A percentile compares a stretch with the other conserved stretches of the same genome.
These are phyloP conservation scores for Tolypocladium nubicola DNA, from an alignment of 2,329 filamentous ascomycete genomes.

Conservation along the genomic window DNA sequence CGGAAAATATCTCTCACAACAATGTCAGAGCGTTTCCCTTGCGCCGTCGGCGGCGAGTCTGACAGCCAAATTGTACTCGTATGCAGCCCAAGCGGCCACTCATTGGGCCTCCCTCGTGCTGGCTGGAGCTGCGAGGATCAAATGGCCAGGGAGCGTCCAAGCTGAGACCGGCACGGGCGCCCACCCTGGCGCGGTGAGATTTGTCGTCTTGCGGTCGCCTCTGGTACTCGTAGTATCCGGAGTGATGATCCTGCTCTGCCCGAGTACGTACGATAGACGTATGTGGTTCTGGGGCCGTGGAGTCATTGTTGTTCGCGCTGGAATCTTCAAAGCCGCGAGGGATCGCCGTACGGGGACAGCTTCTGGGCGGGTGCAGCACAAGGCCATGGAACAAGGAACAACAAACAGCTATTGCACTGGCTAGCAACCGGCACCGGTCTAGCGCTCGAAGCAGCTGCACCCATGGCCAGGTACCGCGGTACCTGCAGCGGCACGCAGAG, in stretches of 20 bases:
- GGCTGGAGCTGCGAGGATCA: not conserved
- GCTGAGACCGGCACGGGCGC: constrained; percentile 10
- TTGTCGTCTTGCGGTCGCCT: not conserved
- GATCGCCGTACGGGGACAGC: not conserved
- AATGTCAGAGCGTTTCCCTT: not conserved
- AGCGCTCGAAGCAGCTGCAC: not conserved
- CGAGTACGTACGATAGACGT: not conserved
- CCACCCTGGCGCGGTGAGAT: not conserved
- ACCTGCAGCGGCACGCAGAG: not conserved
- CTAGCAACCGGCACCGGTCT: not conserved
- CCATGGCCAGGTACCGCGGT: not conserved
- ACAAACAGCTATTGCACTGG: too few species aligned
- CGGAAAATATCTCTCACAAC: not conserved
- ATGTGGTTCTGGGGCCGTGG: not conserved
- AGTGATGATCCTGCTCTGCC: not conserved
- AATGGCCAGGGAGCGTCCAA: constrained; percentile 5
- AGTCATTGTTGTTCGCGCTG: not conserved
- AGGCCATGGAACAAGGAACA: too few species aligned
- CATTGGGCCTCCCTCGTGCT: not conserved
- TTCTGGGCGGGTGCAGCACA: too few species aligned
- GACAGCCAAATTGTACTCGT: not conserved
- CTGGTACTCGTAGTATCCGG: not conserved
- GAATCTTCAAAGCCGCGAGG: not conserved
- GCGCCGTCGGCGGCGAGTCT: not conserved
- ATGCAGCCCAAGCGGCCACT: not conserved